A percentile compares a stretch with the other conserved stretches of the same genome.
Evolutionary conservation across 345 rosid genomes (phyloP).

Genomic region (Salix purpurea): DNA sequence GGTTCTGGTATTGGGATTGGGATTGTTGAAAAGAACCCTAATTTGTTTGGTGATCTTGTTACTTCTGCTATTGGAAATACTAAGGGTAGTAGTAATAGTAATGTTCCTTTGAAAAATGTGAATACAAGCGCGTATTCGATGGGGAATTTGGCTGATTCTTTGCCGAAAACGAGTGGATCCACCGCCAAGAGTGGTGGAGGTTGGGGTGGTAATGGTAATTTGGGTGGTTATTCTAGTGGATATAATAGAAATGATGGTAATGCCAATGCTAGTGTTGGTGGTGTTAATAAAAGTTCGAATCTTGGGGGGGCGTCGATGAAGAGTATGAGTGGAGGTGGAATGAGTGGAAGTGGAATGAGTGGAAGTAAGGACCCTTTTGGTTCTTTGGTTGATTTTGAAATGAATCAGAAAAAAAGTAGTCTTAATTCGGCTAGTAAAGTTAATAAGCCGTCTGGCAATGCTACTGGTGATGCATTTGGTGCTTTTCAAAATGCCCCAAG

Average conservation of each 20-base stretch:
- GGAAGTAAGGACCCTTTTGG: constrained; percentile 70
- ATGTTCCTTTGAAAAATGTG: constrained; percentile 69
- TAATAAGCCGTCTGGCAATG: constrained; percentile 16
- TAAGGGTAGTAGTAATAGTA: constrained; percentile 24
- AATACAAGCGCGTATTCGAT: constrained; percentile 55
- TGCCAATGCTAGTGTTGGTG: constrained; percentile 16
- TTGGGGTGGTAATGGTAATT: constrained; percentile 39
- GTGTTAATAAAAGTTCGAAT: constrained; percentile 35
- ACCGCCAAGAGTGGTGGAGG: constrained; percentile 33
- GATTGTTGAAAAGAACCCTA: constrained; percentile 61
- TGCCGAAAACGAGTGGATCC: constrained; percentile 56
- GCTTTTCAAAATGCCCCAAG: constrained; percentile 58
- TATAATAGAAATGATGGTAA: constrained; percentile 28
- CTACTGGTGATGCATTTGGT: constrained; percentile 43
- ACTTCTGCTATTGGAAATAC: constrained; percentile 68
- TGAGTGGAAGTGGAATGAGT: constrained; percentile 36
- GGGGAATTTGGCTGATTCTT: constrained; percentile 77
- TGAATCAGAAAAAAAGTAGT: constrained; percentile 45
- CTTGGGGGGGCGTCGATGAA: constrained; percentile 68
- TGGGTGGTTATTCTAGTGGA: constrained; percentile 38
- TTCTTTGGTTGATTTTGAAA: constrained; percentile 64
- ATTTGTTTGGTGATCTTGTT: constrained; percentile 83
- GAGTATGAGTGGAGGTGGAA: constrained; percentile 31
- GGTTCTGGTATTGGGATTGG: constrained; percentile 68
- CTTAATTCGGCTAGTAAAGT: constrained; percentile 49